These are phyloP conservation scores for Hyaloperonospora arabidopsidis DNA, from an alignment of 352 stramenopile species.

Conservation along the genomic window DNA sequence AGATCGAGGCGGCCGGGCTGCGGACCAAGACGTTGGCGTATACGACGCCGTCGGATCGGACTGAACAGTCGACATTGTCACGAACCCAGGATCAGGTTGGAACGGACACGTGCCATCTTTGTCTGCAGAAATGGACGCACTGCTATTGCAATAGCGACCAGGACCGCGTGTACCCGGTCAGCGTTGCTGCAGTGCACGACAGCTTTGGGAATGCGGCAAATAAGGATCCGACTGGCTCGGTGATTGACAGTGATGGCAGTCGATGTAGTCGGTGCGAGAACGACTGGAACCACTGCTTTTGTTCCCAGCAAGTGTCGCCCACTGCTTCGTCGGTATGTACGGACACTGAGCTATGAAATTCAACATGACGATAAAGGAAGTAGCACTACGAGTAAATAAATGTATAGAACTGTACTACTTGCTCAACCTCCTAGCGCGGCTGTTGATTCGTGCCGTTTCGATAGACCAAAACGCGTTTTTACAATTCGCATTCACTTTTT, in stretches of 20 bases:
- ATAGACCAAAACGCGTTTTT: too few relatives aligned
- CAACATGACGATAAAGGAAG: too few relatives aligned
- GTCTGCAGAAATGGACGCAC: slow-evolving; percentile 80
- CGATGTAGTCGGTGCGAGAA: slow-evolving; percentile 60
- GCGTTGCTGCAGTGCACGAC: slow-evolving; percentile 11
- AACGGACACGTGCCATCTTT: slow-evolving; percentile 66
- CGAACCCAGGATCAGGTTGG: slow-evolving; percentile 42
- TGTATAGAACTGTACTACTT: neutral
- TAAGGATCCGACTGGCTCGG: slow-evolving; percentile 31
- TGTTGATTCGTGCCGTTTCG: too few relatives aligned
- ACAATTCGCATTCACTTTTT: too few relatives aligned
- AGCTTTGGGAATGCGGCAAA: slow-evolving; percentile 9
- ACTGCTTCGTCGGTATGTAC: slow-evolving; percentile 58
- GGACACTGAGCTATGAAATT: slow-evolving; percentile 27
- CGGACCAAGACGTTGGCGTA: slow-evolving; percentile 46
- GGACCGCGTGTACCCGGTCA: slow-evolving; percentile 50
- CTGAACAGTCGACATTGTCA: slow-evolving; percentile 26
- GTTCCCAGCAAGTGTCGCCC: slow-evolving; percentile 64
- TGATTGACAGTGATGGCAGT: slow-evolving; percentile 53
- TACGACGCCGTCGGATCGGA: slow-evolving; percentile 36
- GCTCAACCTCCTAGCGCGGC: neutral
- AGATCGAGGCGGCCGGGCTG: slow-evolving; percentile 52
- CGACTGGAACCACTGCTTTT: slow-evolving; percentile 70
- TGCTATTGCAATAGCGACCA: slow-evolving; percentile 84
- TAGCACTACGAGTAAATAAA: too few relatives aligned